Evolutionary conservation across 192 early-diverging fungal genomes (phyloP), one percentile per base, ranked within the genome.

Genomic region (Mortierella claussenii): DNA sequence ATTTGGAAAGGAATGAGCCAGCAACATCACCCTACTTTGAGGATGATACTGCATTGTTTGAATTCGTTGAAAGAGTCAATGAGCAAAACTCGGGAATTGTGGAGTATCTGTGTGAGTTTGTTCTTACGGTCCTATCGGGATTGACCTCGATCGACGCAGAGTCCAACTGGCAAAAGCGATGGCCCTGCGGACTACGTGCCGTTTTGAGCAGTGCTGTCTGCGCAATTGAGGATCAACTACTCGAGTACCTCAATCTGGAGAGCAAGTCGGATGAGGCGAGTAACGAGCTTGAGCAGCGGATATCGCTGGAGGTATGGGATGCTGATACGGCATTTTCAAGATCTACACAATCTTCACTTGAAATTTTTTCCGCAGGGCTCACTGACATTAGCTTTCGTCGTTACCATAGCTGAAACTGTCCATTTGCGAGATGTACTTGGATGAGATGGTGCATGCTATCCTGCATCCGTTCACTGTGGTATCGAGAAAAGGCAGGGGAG

Each of bases 71-170:
- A 30, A 44, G 26, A 11, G 37, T 47, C 0, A 76, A 76, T 24
- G 64, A 76, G 20, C 27, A 30, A 28, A 76, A 76, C 59, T 76
- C 73, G 15, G 73, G 73, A 17, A 45, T 61, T 7, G 45, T 67
- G 13, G 59, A 57, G 30, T 76, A 76, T 31, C 64, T 76, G 18
- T 67, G 73, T 43, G 58, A 58, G 7, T 76, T 43, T 34, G 34
- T 67, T 17, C 43, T 67, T 24, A 33, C 31, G 3, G 34, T 67
- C 0, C 43, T 76, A 44, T 66, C 53, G 2, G 40, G 73, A 47
- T 9, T 47, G 4, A 4, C 65, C 2, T 17, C 7, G 4, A 4
- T n/a, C 0, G 73, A 42, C 1, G 24, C 51, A 3, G 27, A 27
- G 11, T 43, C 53, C 9, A 67, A 67, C 20, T 76, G 73, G 73